phyloP scores from a whole-genome alignment of 169 alveolate species.

The Plasmodium vivax region DNA sequence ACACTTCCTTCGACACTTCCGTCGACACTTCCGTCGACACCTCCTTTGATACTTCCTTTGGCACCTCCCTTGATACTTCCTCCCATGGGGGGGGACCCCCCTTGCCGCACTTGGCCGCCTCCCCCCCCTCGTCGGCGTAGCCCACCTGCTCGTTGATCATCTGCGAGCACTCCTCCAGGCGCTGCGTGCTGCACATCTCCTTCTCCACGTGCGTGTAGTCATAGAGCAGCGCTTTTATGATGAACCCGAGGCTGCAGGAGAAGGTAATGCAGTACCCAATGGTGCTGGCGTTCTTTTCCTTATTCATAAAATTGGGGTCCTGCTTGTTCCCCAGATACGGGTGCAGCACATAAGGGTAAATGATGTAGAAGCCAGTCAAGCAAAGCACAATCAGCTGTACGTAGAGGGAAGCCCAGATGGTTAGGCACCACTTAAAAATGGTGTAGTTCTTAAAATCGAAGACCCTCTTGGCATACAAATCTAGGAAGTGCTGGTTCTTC shows the following conservation, averaged over 20 bases:
- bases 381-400: constrained; percentile 13
- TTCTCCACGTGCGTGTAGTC: constrained; percentile 75
- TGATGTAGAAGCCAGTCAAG: constrained; percentile 32
- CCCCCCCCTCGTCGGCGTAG: neutral
- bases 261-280: constrained; percentile 56
- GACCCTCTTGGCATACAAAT: neutral
- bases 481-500: constrained; percentile 14
- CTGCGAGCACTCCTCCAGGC: constrained; percentile 53
- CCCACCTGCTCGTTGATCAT: constrained; percentile 1
- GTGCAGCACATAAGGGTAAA: constrained; percentile 26
- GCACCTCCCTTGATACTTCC: no score
- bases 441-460: constrained; percentile 13
- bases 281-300: neutral
- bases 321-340: neutral
- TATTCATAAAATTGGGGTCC: neutral
- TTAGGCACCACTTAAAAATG: constrained; percentile 39
- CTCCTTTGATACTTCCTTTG: no score
- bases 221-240: constrained; percentile 22
- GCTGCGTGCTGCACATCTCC: constrained; percentile 79
- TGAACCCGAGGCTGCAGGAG: constrained; percentile 37
- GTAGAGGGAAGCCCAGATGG: constrained; percentile 67
- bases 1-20: no score
- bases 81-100: no score
- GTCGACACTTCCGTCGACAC: no score
- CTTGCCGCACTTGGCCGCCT: neutral